Base-by-base conservation (phyloP, 139 green algal genomes). In the Micromonas pusilla region DNA sequence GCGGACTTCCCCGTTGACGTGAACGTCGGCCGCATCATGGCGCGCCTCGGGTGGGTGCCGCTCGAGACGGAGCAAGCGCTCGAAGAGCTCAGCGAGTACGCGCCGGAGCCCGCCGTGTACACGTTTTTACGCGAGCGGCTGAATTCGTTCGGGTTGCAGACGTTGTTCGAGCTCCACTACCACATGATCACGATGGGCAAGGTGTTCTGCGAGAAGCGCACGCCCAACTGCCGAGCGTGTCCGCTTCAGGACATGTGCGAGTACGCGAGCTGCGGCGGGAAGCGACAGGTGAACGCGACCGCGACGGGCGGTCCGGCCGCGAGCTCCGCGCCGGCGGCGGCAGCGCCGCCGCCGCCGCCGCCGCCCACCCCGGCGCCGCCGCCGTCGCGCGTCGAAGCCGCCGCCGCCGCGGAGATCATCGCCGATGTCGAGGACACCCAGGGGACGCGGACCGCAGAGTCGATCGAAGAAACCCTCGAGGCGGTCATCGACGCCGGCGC, bases 161-260 rank as follows among this genome's bases (percentile, higher is more conserved):
- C 60, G 28, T 83, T 96, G n/a, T 94, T 94, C 80, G 92, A 96
- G 87, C 86, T 96, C 57, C 92, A 96, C 83, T 96, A 95, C 84
- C 86, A 90, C 53, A 92, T 93, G 87, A 96, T 96, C 78, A 96
- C 92, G 0, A 86, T 96, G 38, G 91, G 90, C n/a, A 96, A 94
- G 85, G 89, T 91, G 71, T 82, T 88, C 52, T 91, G 87, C 84
- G 90, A 79, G 72, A 94, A 93, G 83, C 79, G 80, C 1, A 63
- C 75, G 32, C 91, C 91, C 54, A 91, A 92, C 81, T 96, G 91
- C 83, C 28, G 1, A 21, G 73, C 82, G 45, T 96, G 91, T 82
- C 91, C 91, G 0, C 79, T 96, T 45, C 66, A 66, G 36, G 4
- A 66, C 32, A 28, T 60, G 9, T 92, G 89, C 72, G 89, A 92